Evolutionary conservation across 2,329 filamentous ascomycete species (phyloP).

Genomic region (Cladosporium sphaerospermum): DNA sequence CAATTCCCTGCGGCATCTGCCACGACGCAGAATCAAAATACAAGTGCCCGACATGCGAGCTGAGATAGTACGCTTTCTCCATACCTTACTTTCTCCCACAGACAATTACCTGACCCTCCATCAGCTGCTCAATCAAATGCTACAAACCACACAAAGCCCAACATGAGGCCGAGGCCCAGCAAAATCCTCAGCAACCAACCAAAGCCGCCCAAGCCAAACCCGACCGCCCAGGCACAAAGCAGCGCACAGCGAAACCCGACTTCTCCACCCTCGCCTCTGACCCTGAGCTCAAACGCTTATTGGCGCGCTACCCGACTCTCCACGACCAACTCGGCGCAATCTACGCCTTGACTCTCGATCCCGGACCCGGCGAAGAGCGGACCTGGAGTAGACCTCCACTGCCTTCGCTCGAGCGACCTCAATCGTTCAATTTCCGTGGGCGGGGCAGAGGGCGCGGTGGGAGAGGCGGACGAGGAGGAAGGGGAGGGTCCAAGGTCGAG

Average conservation of each 20-base stretch:
- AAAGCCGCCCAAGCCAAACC: conserved; percentile 2
- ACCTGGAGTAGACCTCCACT: conserved; percentile 24
- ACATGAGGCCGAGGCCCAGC: conserved; percentile 21
- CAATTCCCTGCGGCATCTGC: conserved; percentile 39
- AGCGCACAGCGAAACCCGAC: conserved; percentile 22
- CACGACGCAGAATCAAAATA: conserved; percentile 41
- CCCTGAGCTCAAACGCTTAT: conserved; percentile 26
- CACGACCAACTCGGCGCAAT: conserved; percentile 29
- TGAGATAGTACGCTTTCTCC: conserved; percentile 37
- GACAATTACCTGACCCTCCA: neutral
- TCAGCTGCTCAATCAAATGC: conserved; percentile 32
- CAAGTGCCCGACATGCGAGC: conserved; percentile 43
- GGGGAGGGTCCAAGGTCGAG: conserved; percentile 14
- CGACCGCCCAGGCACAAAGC: conserved; percentile 21
- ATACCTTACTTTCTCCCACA: neutral
- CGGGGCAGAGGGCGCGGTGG: conserved; percentile 15
- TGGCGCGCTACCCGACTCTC: conserved; percentile 30
- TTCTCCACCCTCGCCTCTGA: conserved; percentile 29
- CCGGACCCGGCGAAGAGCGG: conserved; percentile 25
- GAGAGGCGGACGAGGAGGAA: conserved; percentile 15
- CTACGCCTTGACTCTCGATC: conserved; percentile 32
- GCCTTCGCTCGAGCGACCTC: conserved; percentile 8
- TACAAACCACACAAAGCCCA: conserved; percentile 32
- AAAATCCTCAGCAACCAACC: neutral
- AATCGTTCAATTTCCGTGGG: conserved; percentile 14